Evolutionary conservation across 2,329 filamentous ascomycete genomes (phyloP), one percentile per base, ranked within the genome.

Genomic region (Parastagonospora nodorum): DNA sequence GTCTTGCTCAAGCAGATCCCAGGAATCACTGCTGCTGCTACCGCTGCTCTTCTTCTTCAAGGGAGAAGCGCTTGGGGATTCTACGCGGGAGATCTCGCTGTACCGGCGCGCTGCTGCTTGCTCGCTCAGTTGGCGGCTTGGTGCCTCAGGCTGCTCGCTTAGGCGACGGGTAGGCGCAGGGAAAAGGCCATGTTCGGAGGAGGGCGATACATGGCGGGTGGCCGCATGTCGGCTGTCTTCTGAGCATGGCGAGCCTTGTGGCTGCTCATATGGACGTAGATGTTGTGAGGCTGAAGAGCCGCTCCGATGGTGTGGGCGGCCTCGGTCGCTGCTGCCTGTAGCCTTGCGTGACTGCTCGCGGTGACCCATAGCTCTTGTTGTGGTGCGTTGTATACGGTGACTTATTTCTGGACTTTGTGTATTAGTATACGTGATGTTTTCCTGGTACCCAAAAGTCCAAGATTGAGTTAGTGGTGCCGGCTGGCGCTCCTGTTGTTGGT

Each of bases 321-420:
- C 14, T 16, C 14, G 15, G 43, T 42, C 12, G 46, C 32, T 53
- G 50, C 50, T 51, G 50, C 53, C 47, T 56, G 16, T 47, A 48
- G 43, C 41, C 30, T 48, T 46, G 50, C 37, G 46, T 12, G 33
- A 10, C 1, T 29, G 27, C 16, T n/a, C 31, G 10, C 8, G 16
- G 10, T 31, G 24, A 0, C 10, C 19, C 53, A 52, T 47, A 1
- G 15, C 11, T 24, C 9, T 35, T 27, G 19, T 5, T 24, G 19
- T 24, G 19, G 19, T 24, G 5, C 19, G 3, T 24, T 24, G 19
- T 24, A 24, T 24, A 24, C 19, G 19, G 19, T 24, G 5, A 5
- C 14, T 28, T 15, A n/a, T 35, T 43, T 43, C 30, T 28, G 15
- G 16, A 32, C 12, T 15, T 28, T 6, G 11, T 12, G 9, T 29